Evolutionary conservation across 768 basidiomycete genomes (phyloP), one percentile per base, ranked within the genome.

Genomic region (Calvatia gigantea): DNA sequence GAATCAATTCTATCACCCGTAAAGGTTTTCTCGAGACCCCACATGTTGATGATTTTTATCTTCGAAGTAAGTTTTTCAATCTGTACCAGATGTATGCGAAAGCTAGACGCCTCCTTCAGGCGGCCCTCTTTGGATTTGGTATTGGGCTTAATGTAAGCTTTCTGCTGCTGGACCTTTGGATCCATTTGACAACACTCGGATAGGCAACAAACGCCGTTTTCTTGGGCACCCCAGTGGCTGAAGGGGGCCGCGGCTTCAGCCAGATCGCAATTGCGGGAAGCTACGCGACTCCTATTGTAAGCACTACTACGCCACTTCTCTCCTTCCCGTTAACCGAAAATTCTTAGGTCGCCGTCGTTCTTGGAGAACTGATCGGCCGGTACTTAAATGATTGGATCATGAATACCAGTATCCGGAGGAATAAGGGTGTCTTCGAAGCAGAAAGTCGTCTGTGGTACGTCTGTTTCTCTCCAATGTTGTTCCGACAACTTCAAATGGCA

Each of bases 11-110:
- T 59, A 15, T 27, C n/a, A 9, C 38, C 37, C 14, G 57, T 84
- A 84, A 1, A 75, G 83, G 72, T 88, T 80, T 61, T 85, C 85
- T 65, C 83, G 87, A 37, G 76, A 76, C 23, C 64, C 80, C 17
- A 67, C 70, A 7, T 78, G 38, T 72, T 77, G 4, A 62, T 81
- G 35, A 57, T 73, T 6, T 68, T 77, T 3, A 75, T 77, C 8
- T 67, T 86, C 32, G 75, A 74, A 42, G 74, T 87, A 19, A 62
- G 84, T 23, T 21, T 4, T n/a, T n/a, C 8, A 1, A 70, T 12
- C 2, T 21, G n/a, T 85, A 80, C 81, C 69, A 84, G 28, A 85
- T 85, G 0, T 84, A 86, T 58, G 65, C 82, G 11, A 58, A 83
- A 15, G 65, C 73, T n/a, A 66, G 81, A 47, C 68, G 79, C 28